Conservation (phyloP, 352 stramenopile genomes). For the Phytophthora tubulina region DNA sequence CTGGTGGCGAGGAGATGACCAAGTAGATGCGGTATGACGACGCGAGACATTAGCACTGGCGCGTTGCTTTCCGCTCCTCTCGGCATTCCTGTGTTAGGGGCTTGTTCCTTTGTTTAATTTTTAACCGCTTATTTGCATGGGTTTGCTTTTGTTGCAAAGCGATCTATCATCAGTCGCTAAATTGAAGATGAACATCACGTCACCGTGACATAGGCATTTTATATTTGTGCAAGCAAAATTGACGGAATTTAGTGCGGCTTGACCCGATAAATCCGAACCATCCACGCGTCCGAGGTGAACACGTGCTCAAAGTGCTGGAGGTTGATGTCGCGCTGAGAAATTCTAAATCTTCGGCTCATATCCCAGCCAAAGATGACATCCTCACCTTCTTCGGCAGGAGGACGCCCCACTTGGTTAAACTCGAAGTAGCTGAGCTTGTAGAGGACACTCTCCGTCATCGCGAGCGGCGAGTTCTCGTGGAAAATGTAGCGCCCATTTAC, state of each 20-base stretch:
- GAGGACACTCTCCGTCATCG: slow-evolving; percentile 88
- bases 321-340: slow-evolving; percentile 70
- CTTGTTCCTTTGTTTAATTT: slow-evolving; percentile 47
- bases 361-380: slow-evolving; percentile 67
- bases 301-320: slow-evolving; percentile 91
- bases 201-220: not conserved
- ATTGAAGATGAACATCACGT: too few relatives aligned
- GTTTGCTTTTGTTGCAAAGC: too few relatives aligned
- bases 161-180: too few relatives aligned
- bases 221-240: slow-evolving; percentile 6
- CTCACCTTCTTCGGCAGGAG: slow-evolving; percentile 26
- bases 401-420: slow-evolving; percentile 61
- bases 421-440: slow-evolving; percentile 94
- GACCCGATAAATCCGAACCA: slow-evolving; percentile 92
- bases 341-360: slow-evolving; percentile 63
- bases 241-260: slow-evolving; percentile 52
- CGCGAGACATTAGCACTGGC: slow-evolving; percentile 10
- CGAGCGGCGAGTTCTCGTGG: slow-evolving; percentile 73
- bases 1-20: slow-evolving; percentile 9
- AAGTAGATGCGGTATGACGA: slow-evolving; percentile 6
- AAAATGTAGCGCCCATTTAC: slow-evolving; percentile 77
- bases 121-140: slow-evolving; percentile 15
- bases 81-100: slow-evolving; percentile 4
- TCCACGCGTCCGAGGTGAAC: slow-evolving; percentile 94
- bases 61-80: slow-evolving; percentile 3